Conservation (phyloP, 139 green algal species). For the Pleodorina starrii region DNA sequence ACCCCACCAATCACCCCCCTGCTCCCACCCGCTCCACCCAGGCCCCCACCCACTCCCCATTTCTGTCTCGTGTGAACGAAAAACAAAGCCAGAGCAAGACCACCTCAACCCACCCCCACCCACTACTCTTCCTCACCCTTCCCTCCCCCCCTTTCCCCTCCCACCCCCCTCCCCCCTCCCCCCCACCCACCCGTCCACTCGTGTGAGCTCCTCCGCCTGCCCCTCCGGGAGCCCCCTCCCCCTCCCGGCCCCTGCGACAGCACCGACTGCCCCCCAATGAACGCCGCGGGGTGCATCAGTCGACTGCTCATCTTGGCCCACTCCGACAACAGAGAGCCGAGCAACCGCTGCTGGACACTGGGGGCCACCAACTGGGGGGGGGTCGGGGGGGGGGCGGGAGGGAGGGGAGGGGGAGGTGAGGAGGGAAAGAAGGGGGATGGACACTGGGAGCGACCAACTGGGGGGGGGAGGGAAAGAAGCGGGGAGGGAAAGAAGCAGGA, state of each 20-base stretch:
- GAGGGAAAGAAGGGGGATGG: background rate
- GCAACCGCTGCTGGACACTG: constrained; percentile 9
- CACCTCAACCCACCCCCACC: too few species aligned
- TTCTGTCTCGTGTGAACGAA: too few species aligned
- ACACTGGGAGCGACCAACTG: too few species aligned
- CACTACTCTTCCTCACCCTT: too few species aligned
- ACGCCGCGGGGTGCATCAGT: constrained; percentile 6
- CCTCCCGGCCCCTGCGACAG: background rate
- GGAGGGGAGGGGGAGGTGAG: background rate
- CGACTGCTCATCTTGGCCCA: constrained; percentile 11
- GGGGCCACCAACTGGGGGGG: constrained; percentile 5
- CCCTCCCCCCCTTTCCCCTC: background rate
- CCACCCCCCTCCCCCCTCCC: background rate
- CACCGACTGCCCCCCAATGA: constrained; percentile 5
- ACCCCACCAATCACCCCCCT: too few species aligned
- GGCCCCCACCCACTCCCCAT: too few species aligned
- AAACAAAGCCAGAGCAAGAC: too few species aligned
- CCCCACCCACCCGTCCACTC: constrained; percentile 41
- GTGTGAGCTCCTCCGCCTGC: background rate
- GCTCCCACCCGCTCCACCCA: too few species aligned
- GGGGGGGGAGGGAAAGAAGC: background rate
- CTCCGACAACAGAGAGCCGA: background rate
- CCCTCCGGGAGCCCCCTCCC: background rate
- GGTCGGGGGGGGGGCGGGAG: background rate
- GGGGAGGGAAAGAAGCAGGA: background rate